Base-by-base conservation (phyloP, 1,139 yeast genomes). In the Diutina pseudorugosa region DNA sequence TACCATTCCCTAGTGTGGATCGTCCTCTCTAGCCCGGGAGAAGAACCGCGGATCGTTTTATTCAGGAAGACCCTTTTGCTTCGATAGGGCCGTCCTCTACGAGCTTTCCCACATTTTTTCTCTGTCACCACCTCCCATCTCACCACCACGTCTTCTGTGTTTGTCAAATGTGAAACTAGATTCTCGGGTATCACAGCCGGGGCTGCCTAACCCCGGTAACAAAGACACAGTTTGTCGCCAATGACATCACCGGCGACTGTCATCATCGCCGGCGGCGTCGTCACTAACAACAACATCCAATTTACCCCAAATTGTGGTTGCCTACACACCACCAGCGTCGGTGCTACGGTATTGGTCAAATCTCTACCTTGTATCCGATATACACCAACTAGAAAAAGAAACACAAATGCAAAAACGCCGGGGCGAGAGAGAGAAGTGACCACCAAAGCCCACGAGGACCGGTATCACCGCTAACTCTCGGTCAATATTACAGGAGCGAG, bases 11-110 rank as follows among this genome's bases (percentile, higher is more conserved):
- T 43, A 21, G 47, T 43, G 30, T 43, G 47, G 25, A 21, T 16
- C 33, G 33, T 21, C 47, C 33, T 23, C 30, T 23, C 16, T 21
- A 43, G 47, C 47, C 47, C 47, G 47, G 47, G 33, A 43, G 25
- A 43, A 9, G 11, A 43, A 43, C 47, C n/a, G 36, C 19, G 33
- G 47, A 14, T 19, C 18, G n/a, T 21, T 43, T 21, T 21, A 14
- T 23, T 23, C 47, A 14, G 47, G 33, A 25, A 14, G 23, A n/a
- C 30, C 33, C n/a, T 30, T 43, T 19, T 8, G 21, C 19, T 7
- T 23, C 25, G 7, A 43, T 43, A 25, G 47, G 47, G 47, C 21
- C 25, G 4, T 25, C 33, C 47, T 23, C 47, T 43, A 43, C 47
- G 47, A 21, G 25, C 47, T 43, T n/a, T 25, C 47, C 30, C 19